These are phyloP conservation scores for Vigna radiata DNA, from an alignment of 306 rosid genomes.

Conservation along the genomic window DNA sequence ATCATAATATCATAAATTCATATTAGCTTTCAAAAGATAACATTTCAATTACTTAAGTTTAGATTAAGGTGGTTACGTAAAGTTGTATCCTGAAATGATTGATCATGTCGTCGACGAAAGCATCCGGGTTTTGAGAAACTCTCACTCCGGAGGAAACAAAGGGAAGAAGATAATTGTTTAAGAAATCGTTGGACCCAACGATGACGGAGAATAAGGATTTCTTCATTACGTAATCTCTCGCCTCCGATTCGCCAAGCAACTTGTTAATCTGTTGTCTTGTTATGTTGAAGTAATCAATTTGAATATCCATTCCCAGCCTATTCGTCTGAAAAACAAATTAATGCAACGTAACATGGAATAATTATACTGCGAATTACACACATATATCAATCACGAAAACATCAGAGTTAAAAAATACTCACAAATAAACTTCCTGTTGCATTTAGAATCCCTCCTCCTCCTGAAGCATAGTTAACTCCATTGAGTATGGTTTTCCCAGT, in stretches of 20 bases:
- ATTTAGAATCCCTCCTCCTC: constrained; percentile 85
- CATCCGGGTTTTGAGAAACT: constrained; percentile 65
- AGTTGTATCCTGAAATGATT: constrained; percentile 66
- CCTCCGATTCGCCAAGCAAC: constrained; percentile 60
- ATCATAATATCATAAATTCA: not conserved
- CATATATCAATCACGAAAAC: not conserved
- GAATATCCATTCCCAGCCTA: constrained; percentile 82
- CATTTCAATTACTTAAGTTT: not conserved
- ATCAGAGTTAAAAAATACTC: constrained; percentile 18
- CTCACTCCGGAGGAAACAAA: constrained; percentile 70
- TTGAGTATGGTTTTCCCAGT: constrained; percentile 59
- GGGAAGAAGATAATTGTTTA: constrained; percentile 82
- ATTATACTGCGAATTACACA: not conserved
- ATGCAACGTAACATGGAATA: not conserved
- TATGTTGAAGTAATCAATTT: constrained; percentile 68
- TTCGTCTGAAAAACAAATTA: constrained; percentile 56
- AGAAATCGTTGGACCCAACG: constrained; percentile 78
- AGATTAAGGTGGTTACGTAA: constrained; percentile 51
- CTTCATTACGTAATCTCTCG: constrained; percentile 57
- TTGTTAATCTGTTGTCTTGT: constrained; percentile 68
- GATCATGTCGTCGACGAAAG: constrained; percentile 69
- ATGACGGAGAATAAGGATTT: constrained; percentile 69
- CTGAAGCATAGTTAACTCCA: constrained; percentile 91
- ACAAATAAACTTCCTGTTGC: constrained; percentile 87
- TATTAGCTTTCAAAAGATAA: constrained; percentile 1